Percentiles rank a stretch among this genome's conserved stretches.
These are phyloP conservation scores for Cyclocybe cylindracea DNA, from an alignment of 768 basidiomycete species.

Conservation along the genomic window DNA sequence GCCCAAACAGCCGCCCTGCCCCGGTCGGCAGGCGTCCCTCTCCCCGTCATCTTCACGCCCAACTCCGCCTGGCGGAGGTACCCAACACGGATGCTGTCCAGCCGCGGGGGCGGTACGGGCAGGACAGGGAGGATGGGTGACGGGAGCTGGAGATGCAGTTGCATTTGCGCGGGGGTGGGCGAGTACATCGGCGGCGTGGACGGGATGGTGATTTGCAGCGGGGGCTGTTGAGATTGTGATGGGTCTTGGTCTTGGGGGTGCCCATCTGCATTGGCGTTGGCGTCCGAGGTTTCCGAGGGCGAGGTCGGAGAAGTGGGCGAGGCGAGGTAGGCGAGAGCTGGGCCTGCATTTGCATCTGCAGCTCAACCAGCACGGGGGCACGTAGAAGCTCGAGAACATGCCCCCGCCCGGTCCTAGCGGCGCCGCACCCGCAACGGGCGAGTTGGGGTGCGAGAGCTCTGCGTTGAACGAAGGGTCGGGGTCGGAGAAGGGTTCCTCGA, in stretches of 20 bases:
- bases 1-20: constrained; percentile 29
- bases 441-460: constrained; percentile 31
- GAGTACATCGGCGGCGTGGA: constrained; percentile 11
- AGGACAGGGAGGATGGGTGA: constrained; percentile 23
- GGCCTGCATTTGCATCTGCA: neutral
- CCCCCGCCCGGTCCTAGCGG: constrained; percentile 3
- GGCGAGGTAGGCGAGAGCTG: neutral
- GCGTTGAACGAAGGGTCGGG: constrained; percentile 39
- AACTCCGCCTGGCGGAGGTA: constrained; percentile 28
- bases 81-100: constrained; percentile 30
- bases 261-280: neutral
- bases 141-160: constrained; percentile 13
- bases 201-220: constrained; percentile 3
- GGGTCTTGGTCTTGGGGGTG: neutral
- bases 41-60: constrained; percentile 28
- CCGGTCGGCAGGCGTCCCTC: constrained; percentile 34
- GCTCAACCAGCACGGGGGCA: constrained; percentile 17
- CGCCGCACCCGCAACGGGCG: constrained; percentile 7
- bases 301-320: neutral
- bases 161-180: constrained; percentile 13
- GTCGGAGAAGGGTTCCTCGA: constrained; percentile 33
- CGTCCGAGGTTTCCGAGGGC: too few relatives aligned
- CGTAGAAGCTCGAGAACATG: constrained; percentile 28
- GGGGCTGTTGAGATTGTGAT: too few relatives aligned
- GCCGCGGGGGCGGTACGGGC: constrained; percentile 34